Base-by-base conservation (phyloP, 345 rosid species). In the Gossypium turneri region DNA sequence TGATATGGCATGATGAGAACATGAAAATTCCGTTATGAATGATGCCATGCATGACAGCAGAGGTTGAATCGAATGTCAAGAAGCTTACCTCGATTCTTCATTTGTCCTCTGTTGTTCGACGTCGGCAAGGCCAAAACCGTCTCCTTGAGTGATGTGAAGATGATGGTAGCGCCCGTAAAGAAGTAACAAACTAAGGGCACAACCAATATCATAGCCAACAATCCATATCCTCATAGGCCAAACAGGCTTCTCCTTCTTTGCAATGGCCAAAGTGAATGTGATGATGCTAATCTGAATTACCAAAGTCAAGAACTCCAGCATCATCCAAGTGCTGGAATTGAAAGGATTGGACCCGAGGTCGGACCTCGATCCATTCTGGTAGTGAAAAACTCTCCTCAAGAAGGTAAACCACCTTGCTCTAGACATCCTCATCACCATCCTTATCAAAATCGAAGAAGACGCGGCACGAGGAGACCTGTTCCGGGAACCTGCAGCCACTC, bases 221-320 rank as follows among this genome's bases (percentile, higher is more conserved):
- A 95, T 89, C 98, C 98, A 95, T 67, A 77, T 82, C 80, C 99
- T 84, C 84, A 93, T 86, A 12, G 98, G 99, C 99, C 98, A 93
- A 76, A 90, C 83, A 4, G 99, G 94, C 53, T 64, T 93, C 82
- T 96, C 99, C 65, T 60, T 75, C 79, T 87, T 81, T 0, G 98
- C 90, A 72, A 93, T 63, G 44, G 89, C 86, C 75, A 96, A 56
- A 2, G 97, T 90, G 79, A 92, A 82, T 8, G 91, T 83, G 76
- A 81, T 93, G 45, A 88, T 78, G 69, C 77, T 64, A 69, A 93
- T 80, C 80, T 95, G 98, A 82, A 89, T 53, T 68, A 90, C 74
- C 80, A 93, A 81, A 79, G 91, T 88, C 48, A 89, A n/a, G 64
- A 91, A 84, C 82, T 95, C 99, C 75, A 90, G 85, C 85, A 81